These are phyloP conservation scores for Cucurbita argyrosperma DNA, from an alignment of 306 rosid genomes.

Conservation along the genomic window DNA sequence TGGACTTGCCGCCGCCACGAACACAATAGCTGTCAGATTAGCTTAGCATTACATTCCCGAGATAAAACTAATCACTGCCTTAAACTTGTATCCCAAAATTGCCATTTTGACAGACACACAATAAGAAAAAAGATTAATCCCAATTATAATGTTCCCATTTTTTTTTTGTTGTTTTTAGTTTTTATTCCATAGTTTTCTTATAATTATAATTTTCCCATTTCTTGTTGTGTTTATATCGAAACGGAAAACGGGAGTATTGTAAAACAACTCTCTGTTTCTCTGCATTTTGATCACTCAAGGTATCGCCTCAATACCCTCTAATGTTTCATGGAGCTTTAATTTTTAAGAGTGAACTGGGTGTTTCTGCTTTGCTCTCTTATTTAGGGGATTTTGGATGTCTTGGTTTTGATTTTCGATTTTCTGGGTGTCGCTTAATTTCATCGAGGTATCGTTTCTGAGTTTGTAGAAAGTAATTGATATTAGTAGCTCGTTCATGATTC, in stretches of 20 bases:
- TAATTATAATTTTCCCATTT: background rate
- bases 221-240: background rate
- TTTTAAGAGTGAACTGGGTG: slow-evolving; percentile 4
- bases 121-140: too few relatives aligned
- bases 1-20: too few relatives aligned
- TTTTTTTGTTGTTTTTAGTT: background rate
- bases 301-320: background rate
- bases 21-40: too few relatives aligned
- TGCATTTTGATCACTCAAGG: slow-evolving; percentile 19
- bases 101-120: too few relatives aligned
- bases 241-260: background rate
- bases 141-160: too few relatives aligned
- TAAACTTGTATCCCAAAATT: too few relatives aligned
- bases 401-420: slow-evolving; percentile 13
- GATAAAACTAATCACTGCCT: too few relatives aligned
- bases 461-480: background rate
- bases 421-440: slow-evolving; percentile 12
- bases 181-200: background rate
- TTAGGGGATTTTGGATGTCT: slow-evolving; percentile 23
- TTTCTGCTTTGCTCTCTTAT: background rate
- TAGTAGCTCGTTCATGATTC: slow-evolving; percentile 12
- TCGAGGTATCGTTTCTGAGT: background rate
- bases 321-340: background rate
- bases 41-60: too few relatives aligned
- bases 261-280: background rate